Percentiles rank a stretch among this genome's conserved stretches.
phyloP scores from a whole-genome alignment of 441 rosid species.

The Croton setiger region DNA sequence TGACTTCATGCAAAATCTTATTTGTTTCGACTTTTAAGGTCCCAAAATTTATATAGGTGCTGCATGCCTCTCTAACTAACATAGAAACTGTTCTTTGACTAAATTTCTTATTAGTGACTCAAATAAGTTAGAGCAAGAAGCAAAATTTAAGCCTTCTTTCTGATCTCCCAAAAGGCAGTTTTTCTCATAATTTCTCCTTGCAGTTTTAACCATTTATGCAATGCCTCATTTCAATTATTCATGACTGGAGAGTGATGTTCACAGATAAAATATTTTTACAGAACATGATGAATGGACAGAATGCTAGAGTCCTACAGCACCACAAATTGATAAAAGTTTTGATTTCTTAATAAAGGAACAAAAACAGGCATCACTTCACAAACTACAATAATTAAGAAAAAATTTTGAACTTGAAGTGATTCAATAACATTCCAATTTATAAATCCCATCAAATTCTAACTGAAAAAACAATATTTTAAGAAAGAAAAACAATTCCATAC shows the following conservation, averaged over 20 bases:
- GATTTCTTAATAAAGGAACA: neutral
- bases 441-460: neutral
- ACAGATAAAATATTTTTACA: neutral
- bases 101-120: too few relatives aligned
- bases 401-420: neutral
- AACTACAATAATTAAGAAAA: neutral
- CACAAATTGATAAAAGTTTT: neutral
- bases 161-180: neutral
- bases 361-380: neutral
- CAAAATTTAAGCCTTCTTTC: too few relatives aligned
- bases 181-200: neutral
- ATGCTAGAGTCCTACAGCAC: neutral
- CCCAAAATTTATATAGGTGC: neutral
- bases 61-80: too few relatives aligned
- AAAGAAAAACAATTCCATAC: slow-evolving; percentile 4
- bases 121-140: too few relatives aligned
- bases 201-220: neutral
- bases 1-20: too few relatives aligned
- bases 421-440: neutral
- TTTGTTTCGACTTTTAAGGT: neutral
- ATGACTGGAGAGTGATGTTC: neutral
- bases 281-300: neutral
- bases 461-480: neutral
- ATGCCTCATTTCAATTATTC: neutral
- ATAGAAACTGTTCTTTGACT: too few relatives aligned